Base-by-base conservation (phyloP, 306 rosid species). In the Fagus crenata region DNA sequence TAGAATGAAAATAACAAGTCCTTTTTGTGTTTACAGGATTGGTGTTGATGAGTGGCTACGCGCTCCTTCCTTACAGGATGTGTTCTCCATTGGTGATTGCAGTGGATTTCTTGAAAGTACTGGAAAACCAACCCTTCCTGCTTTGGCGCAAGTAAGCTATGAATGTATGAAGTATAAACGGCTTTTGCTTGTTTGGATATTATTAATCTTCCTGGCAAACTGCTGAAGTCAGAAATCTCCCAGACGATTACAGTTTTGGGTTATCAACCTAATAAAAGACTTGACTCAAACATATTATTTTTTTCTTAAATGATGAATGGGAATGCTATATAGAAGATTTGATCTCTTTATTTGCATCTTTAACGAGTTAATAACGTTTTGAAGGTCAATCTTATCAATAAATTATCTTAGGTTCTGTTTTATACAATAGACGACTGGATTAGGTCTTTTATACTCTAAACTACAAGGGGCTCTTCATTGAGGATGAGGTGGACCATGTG, bases 41-140 rank as follows among this genome's bases (percentile, higher is more conserved):
- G 99, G 99, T 54, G 85, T 88, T 75, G 97, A 95, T 7, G 96
- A 95, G 69, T 95, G 99, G 97, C 92, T 95, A 73, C 91, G 86
- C 1, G 85, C 91, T 75, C 98, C 98, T 74, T 84, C 92, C 0
- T 84, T 85, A 53, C 82, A 88, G 67, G 99, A 95, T 76, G 80
- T 95, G 83, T 95, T 87, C 73, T 83, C 99, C 49, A 89, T 95
- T 71, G 98, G 99, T 33, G 99, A 95, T 79, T 95, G 98, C 86
- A 81, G 97, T 76, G 99, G 99, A 49, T 95, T 86, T 86, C 84
- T 95, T 49, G 98, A 92, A 80, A 90, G 98, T 77, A 95, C 98
- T 1, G 99, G 99, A 75, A 95, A 81, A 83, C 84, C 87, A 67
- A 53, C 71, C 43, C 97, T 95, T 78, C 99, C 98, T 5, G 99